Evolutionary conservation across 2,329 filamentous ascomycete genomes (phyloP).

Genomic region (Aphanocladium album): DNA sequence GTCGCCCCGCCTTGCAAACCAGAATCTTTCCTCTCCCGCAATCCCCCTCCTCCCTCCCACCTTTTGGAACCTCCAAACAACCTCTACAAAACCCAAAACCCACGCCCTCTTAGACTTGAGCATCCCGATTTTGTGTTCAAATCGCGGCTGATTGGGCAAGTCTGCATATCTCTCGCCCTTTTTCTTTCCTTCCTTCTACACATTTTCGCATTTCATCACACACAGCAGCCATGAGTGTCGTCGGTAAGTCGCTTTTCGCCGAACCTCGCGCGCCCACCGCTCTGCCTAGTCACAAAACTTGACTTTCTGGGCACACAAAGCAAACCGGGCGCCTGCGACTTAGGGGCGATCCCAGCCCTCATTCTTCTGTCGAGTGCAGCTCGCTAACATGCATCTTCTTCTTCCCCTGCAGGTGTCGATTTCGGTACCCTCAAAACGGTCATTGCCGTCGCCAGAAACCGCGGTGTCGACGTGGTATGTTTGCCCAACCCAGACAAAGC

Average conservation of each 20-base stretch:
- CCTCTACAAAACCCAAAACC: background rate
- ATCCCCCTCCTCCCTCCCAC: slow-evolving; percentile 1
- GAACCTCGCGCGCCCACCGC: background rate
- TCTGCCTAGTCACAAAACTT: background rate
- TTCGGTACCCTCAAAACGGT: slow-evolving; percentile 96
- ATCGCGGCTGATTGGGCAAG: slow-evolving; percentile 11
- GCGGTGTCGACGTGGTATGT: slow-evolving; percentile 97
- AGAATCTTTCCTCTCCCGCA: slow-evolving; percentile 1
- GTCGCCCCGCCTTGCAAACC: slow-evolving; percentile 3
- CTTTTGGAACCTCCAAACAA: slow-evolving; percentile 3
- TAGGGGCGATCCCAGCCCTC: background rate
- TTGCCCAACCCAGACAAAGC: slow-evolving; percentile 20
- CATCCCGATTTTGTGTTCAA: slow-evolving; percentile 1
- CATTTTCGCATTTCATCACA: slow-evolving; percentile 17
- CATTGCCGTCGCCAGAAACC: slow-evolving; percentile 94
- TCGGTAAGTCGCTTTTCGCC: slow-evolving; percentile 37
- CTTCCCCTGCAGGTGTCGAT: slow-evolving; percentile 65
- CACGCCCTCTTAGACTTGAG: background rate
- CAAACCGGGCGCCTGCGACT: background rate
- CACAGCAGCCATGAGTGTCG: slow-evolving; percentile 48
- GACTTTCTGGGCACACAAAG: background rate
- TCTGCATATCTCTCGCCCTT: background rate
- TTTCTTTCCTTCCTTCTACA: background rate
- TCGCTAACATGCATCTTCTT: background rate
- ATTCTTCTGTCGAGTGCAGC: background rate